Evolutionary conservation across 768 basidiomycete species (phyloP), one percentile per base, ranked within the genome.

Genomic region (Pleurotus djamor): DNA sequence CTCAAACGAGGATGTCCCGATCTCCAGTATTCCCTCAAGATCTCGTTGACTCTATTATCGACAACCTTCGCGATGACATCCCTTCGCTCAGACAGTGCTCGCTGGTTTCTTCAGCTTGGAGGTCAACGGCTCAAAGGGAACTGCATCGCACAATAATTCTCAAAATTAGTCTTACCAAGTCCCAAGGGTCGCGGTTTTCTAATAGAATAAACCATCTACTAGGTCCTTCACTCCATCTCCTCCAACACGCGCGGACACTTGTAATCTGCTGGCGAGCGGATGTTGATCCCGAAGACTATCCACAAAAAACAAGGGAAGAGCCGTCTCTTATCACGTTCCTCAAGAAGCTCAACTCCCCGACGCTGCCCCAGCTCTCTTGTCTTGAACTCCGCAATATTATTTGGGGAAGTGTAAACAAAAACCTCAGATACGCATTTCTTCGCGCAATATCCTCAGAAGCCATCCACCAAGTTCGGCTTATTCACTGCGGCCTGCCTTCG

Each of bases 31-130:
- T 52, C 55, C 67, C 67, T 14, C 33, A 52, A 28, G 67, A 68
- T 16, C 61, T 68, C 17, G 33, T 60, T 9, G 67, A 66, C 54
- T 38, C 59, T 12, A 59, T 65, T 57, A 65, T 68, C 36, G 67
- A 65, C 60, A 61, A 65, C 48, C n/a, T 66, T n/a, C 61, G 58
- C 16, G 49, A 65, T 37, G 64, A 66, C 16, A 48, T 60, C 17
- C 16, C 13, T 14, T 34, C 64, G 7, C 60, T 68, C 21, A 14
- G 49, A 9, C 16, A 49, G 1, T 68, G 67, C 48, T 61, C 55
- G 35, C 55, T 61, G 2, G 60, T 65, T 4, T 63, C 57, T 33
- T 64, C 61, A 45, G 45, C 63, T 50, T 68, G 61, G 64, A 28
- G 62, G 10, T 45, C 64, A 61, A 68, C 48, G 59, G 52, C 38